Conservation (phyloP, 768 basidiomycete genomes). For the Sporobolomyces pararoseus region DNA sequence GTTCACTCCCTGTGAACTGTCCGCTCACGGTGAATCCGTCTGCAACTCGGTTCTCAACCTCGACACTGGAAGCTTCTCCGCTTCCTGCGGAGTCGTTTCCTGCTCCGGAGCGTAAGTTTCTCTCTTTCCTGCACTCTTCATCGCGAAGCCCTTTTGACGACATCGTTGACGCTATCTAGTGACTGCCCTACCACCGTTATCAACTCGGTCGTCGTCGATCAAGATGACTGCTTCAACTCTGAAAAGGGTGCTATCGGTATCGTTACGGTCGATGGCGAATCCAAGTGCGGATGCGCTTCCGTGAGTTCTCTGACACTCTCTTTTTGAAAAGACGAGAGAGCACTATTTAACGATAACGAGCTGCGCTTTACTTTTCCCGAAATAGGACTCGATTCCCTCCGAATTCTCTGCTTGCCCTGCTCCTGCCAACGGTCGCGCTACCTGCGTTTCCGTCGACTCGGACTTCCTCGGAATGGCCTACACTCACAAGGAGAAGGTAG, state of each 20-base stretch:
- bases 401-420: slow-evolving; percentile 33
- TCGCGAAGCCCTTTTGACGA: neutral
- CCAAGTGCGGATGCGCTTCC: slow-evolving; percentile 36
- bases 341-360: neutral
- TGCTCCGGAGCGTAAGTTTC: slow-evolving; percentile 29
- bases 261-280: slow-evolving; percentile 31
- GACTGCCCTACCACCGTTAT: slow-evolving; percentile 35
- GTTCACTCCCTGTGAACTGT: slow-evolving; percentile 37
- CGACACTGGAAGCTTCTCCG: slow-evolving; percentile 27
- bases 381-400: slow-evolving; percentile 20
- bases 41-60: slow-evolving; percentile 40
- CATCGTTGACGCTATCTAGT: neutral
- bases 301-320: slow-evolving; percentile 2
- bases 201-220: slow-evolving; percentile 33
- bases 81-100: slow-evolving; percentile 27
- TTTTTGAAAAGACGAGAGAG: no score
- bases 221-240: slow-evolving; percentile 35
- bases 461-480: slow-evolving; percentile 36
- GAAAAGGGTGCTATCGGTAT: slow-evolving; percentile 35
- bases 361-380: no score
- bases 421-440: slow-evolving; percentile 33
- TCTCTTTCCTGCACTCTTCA: neutral
- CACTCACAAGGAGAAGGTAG: slow-evolving; percentile 12
- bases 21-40: slow-evolving; percentile 20
- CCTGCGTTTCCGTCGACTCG: slow-evolving; percentile 32